Evolutionary conservation across 441 rosid species (phyloP).

Genomic region (Biscutella auriculata): DNA sequence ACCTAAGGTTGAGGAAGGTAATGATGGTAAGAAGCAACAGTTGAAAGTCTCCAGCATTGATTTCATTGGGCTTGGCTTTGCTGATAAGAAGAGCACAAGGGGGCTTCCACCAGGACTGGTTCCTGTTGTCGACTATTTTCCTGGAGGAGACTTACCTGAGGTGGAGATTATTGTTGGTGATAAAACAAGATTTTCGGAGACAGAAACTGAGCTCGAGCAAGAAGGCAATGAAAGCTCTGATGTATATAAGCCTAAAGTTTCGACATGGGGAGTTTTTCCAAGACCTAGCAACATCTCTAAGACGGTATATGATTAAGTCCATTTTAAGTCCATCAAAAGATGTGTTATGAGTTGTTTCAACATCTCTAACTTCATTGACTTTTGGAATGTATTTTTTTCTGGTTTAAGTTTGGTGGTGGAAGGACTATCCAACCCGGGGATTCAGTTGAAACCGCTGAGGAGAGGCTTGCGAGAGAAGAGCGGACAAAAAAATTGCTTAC

Average conservation of each 20-base stretch:
- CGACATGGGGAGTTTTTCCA: constrained; percentile 89
- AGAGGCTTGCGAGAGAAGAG: constrained; percentile 53
- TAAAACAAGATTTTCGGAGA: constrained; percentile 35
- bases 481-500: constrained; percentile 49
- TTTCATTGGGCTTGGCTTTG: constrained; percentile 65
- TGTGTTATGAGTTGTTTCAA: no score
- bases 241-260: constrained; percentile 70
- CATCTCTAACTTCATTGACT: background rate
- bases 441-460: constrained; percentile 62
- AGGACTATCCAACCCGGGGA: constrained; percentile 72
- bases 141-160: constrained; percentile 47
- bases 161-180: constrained; percentile 89
- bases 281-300: constrained; percentile 78
- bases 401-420: constrained; percentile 74
- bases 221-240: constrained; percentile 30
- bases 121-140: constrained; percentile 44
- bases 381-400: constrained; percentile 7
- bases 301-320: constrained; percentile 42
- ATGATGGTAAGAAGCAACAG: constrained; percentile 24
- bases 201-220: constrained; percentile 23
- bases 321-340: background rate
- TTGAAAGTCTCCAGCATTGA: constrained; percentile 55
- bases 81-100: constrained; percentile 56
- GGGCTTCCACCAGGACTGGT: constrained; percentile 67
- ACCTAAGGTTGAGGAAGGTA: constrained; percentile 19